These are phyloP conservation scores for Lagerstroemia speciosa DNA, from an alignment of 345 rosid species.

Conservation along the genomic window DNA sequence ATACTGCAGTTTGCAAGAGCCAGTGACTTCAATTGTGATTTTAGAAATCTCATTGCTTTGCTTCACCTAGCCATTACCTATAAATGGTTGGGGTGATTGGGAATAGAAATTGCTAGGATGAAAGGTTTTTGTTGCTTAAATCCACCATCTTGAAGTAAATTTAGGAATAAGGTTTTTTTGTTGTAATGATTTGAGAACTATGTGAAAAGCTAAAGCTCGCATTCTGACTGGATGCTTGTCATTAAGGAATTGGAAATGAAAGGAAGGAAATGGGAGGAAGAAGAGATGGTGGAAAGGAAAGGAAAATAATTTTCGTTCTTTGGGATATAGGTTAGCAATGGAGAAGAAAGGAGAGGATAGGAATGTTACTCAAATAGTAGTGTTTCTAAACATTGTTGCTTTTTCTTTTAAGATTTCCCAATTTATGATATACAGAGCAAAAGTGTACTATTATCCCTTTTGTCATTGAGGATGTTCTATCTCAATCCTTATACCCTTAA, in stretches of 20 bases:
- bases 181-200: background rate
- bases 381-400: background rate
- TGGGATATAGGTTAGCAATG: background rate
- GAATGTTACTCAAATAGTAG: too few relatives aligned
- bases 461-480: background rate
- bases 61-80: background rate
- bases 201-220: background rate
- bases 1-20: background rate
- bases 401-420: background rate
- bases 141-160: background rate
- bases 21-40: background rate
- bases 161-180: background rate
- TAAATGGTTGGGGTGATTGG: background rate
- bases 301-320: background rate
- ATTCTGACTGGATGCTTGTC: background rate
- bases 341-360: background rate
- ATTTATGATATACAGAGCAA: background rate
- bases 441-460: background rate
- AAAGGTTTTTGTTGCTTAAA: background rate
- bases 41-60: background rate
- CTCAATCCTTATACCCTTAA: background rate
- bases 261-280: too few relatives aligned
- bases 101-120: background rate
- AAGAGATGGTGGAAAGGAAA: background rate
- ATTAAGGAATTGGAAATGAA: background rate